Base-by-base conservation (phyloP, 2,329 filamentous ascomycete genomes). In the Colletotrichum simmondsii region DNA sequence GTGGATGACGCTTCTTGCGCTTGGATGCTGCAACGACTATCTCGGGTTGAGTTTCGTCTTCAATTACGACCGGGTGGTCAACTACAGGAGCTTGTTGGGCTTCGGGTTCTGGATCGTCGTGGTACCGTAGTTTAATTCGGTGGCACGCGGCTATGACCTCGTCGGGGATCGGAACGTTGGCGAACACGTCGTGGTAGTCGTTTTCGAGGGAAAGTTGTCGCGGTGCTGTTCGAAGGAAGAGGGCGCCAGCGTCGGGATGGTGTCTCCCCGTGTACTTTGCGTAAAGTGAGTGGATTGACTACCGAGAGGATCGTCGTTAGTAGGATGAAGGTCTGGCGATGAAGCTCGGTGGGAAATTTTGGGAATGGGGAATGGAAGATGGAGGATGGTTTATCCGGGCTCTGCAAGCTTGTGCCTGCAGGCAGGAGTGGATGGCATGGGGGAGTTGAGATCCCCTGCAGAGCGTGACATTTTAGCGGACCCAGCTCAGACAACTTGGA, bases 321-420 rank as follows among this genome's bases (percentile, higher is more conserved):
- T 22, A 22, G 2, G 30, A 16, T 37, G 56, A 22, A 22, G 30
- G 56, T 12, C 32, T 26, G 19, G 6, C 19, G 42, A 11, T 19
- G 49, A 28, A 37, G 46, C n/a, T 64, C 28, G 22, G n/a, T 16
- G 61, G 60, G 61, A 64, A 64, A 64, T 64, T 64, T 64, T 64
- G 61, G 61, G 53, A 56, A 62, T 14, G 42, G 61, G 61, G 28
- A 32, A 42, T 19, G 52, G 62, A 19, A 30, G 19, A 52, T 42
- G 62, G 62, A 56, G 62, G 11, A 65, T 65, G 49, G 32, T 65
- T 65, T 65, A 56, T 65, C 62, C 62, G 62, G 22, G 52, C 12
- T 30, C 62, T 24, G 8, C 2, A 6, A 14, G 22, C 4, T 42
- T 60, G 35, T 10, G 7, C 8, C 26, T 12, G 26, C 26, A 30